Conservation (phyloP, 768 basidiomycete species). For the Auricularia sp. region DNA sequence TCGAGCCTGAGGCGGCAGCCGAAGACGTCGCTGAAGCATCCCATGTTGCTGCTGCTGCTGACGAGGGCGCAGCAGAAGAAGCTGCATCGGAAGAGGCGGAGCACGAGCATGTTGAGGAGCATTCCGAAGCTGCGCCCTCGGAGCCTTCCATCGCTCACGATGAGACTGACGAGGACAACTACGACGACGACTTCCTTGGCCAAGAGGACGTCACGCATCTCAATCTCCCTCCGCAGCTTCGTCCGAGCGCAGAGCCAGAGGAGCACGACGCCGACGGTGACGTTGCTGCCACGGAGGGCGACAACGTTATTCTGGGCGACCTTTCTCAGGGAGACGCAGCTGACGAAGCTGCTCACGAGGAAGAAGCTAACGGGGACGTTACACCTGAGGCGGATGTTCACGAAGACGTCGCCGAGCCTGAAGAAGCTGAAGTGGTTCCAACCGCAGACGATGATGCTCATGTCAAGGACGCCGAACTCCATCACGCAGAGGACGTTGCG, state of each 20-base stretch:
- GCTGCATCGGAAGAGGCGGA: constrained; percentile 14
- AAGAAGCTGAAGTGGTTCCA: background rate
- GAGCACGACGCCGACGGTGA: constrained; percentile 7
- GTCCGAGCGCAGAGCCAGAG: constrained; percentile 8
- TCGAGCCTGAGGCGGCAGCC: constrained; percentile 14
- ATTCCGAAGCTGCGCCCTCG: background rate
- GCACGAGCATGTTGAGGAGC: constrained; percentile 2
- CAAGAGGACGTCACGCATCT: constrained; percentile 8
- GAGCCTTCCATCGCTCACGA: constrained; percentile 13
- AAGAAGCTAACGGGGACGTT: background rate
- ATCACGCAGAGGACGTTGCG: constrained; percentile 11
- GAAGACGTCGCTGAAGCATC: background rate
- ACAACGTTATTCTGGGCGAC: background rate
- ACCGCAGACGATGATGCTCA: background rate
- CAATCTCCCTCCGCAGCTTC: background rate
- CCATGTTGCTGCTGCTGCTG: background rate
- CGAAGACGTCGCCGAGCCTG: constrained; percentile 8
- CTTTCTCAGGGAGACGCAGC: background rate
- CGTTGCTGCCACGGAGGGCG: background rate
- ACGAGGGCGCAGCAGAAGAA: background rate
- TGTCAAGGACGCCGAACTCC: constrained; percentile 12
- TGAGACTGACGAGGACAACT: constrained; percentile 20
- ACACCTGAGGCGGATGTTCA: constrained; percentile 10
- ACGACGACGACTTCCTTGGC: constrained; percentile 15
- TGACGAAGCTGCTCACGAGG: background rate